A percentile compares a stretch with the other conserved stretches of the same genome.
Evolutionary conservation across 2,329 filamentous ascomycete genomes (phyloP).

Genomic region (Aspergillus costaricaensis): DNA sequence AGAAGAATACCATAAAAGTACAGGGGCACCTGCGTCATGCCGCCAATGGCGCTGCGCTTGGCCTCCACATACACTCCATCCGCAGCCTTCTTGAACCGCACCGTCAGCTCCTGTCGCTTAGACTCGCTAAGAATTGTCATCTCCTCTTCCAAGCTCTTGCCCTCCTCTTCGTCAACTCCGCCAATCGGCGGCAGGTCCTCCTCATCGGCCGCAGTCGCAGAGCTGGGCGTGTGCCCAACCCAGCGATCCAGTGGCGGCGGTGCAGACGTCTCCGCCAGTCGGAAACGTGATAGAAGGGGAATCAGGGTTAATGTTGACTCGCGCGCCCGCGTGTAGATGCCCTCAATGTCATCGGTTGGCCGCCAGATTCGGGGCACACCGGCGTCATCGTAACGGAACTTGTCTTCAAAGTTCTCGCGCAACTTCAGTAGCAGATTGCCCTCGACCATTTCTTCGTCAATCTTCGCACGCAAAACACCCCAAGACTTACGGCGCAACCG

Average conservation of each 20-base stretch:
- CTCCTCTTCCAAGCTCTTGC: constrained; percentile 92
- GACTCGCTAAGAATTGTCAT: constrained; percentile 90
- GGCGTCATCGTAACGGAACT: constrained; percentile 94
- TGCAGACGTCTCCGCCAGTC: constrained; percentile 70
- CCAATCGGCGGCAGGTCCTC: constrained; percentile 88
- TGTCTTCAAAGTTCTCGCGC: constrained; percentile 97
- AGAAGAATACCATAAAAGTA: constrained; percentile 92
- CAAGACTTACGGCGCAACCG: constrained; percentile 90
- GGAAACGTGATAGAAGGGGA: constrained; percentile 83
- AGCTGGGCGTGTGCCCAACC: constrained; percentile 75
- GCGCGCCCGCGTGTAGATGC: constrained; percentile 85
- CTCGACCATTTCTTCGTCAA: constrained; percentile 98
- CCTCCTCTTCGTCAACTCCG: constrained; percentile 90
- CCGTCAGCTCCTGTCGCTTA: constrained; percentile 86
- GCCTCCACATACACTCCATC: constrained; percentile 98
- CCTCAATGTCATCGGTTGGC: constrained; percentile 95
- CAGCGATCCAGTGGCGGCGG: constrained; percentile 82
- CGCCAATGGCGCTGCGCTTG: constrained; percentile 93
- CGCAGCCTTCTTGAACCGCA: constrained; percentile 96
- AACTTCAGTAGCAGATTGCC: constrained; percentile 94
- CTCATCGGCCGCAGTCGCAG: constrained; percentile 78
- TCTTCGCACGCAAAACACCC: constrained; percentile 83
- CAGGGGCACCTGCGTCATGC: constrained; percentile 87
- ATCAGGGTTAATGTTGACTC: constrained; percentile 91
- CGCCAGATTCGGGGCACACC: constrained; percentile 97